Percentiles rank a stretch among this genome's conserved stretches.
These are phyloP conservation scores for Prunus yedoensis DNA, from an alignment of 331 rosid species.

Conservation along the genomic window DNA sequence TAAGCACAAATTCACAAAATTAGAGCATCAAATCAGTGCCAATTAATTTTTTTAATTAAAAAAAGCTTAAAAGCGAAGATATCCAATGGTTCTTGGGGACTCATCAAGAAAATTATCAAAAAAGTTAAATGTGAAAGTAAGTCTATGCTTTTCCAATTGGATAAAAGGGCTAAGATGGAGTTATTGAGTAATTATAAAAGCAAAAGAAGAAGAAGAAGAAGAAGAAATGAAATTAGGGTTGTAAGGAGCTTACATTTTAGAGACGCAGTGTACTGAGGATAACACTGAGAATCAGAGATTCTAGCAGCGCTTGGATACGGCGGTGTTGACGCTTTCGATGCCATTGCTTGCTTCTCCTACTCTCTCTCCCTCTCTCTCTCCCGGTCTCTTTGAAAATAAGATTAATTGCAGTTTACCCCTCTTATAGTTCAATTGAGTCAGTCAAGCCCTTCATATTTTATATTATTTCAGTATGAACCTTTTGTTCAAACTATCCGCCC, in stretches of 20 bases:
- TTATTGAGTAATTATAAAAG: not conserved
- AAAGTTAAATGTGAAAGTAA: not conserved
- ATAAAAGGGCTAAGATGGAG: no score
- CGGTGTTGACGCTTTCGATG: constrained; percentile 51
- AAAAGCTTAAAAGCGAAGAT: not conserved
- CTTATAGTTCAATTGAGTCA: not conserved
- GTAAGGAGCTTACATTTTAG: constrained; percentile 57
- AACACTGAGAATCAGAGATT: constrained; percentile 82
- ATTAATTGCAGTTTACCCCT: not conserved
- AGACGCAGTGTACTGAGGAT: constrained; percentile 83
- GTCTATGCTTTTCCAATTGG: no score
- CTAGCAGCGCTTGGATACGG: constrained; percentile 73
- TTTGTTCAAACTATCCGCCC: not conserved
- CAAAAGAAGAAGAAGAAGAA: not conserved
- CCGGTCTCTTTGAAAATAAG: not conserved
- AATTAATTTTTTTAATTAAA: not conserved
- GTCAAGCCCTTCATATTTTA: not conserved
- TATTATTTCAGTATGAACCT: not conserved
- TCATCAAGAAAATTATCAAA: not conserved
- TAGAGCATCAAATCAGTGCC: not conserved
- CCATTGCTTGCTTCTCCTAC: constrained; percentile 28
- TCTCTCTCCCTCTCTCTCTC: not conserved
- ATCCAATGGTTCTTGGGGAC: not conserved
- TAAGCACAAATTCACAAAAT: not conserved
- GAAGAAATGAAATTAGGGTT: not conserved